phyloP scores from a whole-genome alignment of 257 asterid genomes.

The Solanum tarijense region DNA sequence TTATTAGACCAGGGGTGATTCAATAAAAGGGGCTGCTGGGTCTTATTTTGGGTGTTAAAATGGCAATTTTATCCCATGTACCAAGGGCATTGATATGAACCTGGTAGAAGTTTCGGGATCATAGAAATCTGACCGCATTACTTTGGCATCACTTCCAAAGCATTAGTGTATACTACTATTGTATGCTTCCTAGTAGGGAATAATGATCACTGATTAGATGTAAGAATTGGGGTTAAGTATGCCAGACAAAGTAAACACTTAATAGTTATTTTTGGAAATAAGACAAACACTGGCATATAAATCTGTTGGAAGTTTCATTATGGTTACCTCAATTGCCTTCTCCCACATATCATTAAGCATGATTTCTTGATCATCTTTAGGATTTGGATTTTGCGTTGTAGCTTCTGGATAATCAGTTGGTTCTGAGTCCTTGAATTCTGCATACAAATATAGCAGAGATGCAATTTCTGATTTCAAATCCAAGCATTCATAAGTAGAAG shows the following conservation, averaged over 20 bases:
- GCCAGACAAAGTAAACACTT: neutral
- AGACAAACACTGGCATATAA: neutral
- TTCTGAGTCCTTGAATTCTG: slow-evolving; percentile 9
- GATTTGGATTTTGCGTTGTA: neutral
- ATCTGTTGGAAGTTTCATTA: neutral
- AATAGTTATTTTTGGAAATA: neutral
- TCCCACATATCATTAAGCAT: slow-evolving; percentile 36
- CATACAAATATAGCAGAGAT: neutral
- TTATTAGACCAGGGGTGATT: neutral
- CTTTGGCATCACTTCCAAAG: neutral
- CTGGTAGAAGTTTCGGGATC: neutral
- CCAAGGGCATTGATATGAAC: neutral
- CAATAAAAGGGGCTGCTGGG: neutral
- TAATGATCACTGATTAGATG: neutral
- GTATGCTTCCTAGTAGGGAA: neutral
- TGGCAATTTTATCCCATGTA: neutral
- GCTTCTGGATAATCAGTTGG: neutral
- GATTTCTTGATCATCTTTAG: slow-evolving; percentile 21
- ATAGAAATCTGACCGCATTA: neutral
- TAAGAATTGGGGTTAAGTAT: neutral
- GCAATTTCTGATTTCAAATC: neutral
- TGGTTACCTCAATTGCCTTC: slow-evolving; percentile 36
- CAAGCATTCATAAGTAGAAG: neutral
- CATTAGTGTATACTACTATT: neutral
- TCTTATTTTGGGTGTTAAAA: neutral